Evolutionary conservation across 257 asterid species (phyloP), one percentile per base, ranked within the genome.

Genomic region (Nicotiana knightiana): DNA sequence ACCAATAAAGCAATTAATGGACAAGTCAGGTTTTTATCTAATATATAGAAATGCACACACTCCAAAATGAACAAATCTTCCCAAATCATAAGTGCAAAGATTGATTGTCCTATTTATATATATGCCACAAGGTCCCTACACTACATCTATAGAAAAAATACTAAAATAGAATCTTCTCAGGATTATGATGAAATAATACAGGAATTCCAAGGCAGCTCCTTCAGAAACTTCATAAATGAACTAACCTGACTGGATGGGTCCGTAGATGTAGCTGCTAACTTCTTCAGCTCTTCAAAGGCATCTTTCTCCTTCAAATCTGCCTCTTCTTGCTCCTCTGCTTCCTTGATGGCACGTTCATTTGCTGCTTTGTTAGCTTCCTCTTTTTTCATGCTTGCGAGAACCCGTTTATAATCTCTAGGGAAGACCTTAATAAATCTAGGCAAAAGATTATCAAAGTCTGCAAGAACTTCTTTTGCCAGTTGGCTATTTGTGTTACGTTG

Each of bases 231-330:
- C 28, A 28, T 28, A 4, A 37, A 75, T 53, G 8, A 30, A 64
- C 68, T 83, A 83, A 96, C 98, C 97, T 83, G 91, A 82, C 73
- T 85, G 68, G 84, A 51, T n/a, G 80, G 83, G 67, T 51, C 84
- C 4, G 82, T 84, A 35, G 83, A 86, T 83, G 88, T 81, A 68
- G 93, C 90, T 81, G 97, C 91, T 88, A 96, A 70, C 85, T 91
- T 91, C 86, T 96, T 96, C 82, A 96, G 97, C 90, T 91, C 98
- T 90, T 94, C 96, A 90, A 96, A 92, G 58, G 99, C 99, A 92
- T 96, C 97, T 81, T 89, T 92, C 87, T 85, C 91, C 81, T 59
- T 84, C 90, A 93, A 86, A 62, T 89, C 93, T 16, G 67, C 91
- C 86, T 89, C 96, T 84, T 96, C 96, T 85, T 85, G 89, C 70